Base-by-base conservation (phyloP, 768 basidiomycete species). In the Saitozyma sp. region DNA sequence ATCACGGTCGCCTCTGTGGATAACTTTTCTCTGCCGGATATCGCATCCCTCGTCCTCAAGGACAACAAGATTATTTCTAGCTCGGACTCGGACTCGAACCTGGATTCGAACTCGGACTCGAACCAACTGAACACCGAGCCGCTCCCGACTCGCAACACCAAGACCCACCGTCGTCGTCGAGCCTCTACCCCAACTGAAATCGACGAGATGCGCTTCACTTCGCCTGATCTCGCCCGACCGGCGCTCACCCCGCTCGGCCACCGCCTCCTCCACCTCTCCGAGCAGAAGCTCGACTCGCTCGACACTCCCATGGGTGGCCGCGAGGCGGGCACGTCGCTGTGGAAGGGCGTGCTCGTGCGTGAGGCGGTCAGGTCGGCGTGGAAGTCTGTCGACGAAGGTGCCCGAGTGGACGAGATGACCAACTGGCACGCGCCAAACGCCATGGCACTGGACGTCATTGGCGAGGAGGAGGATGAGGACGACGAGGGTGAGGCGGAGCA, bases 361-460 rank as follows among this genome's bases (percentile, higher is more conserved):
- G 65, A 72, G 54, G 64, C 74, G 6, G 67, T 75, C 42, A 59
- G 58, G 50, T 57, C 64, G n/a, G 74, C 74, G 40, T 75, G 74
- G 74, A 43, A 61, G n/a, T 70, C 70, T 8, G 69, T 75, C 19
- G 67, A 75, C 55, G 54, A 67, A 20, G 66, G 66, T 17, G 20
- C 59, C 6, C 29, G 41, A 9, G 50, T 60, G 9, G 62, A 41
- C 37, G 69, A 70, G 11, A 48, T 75, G 51, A 63, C 50, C 49
- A 69, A 72, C 54, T 75, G 70, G 73, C 43, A 56, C 8, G 40
- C 59, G 37, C 10, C 54, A 9, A 46, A n/a, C 10, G 70, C 74
- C 16, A 72, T 75, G 67, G 74, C 68, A 9, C 58, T 75, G 8
- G 69, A 70, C 50, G 67, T 72, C 45, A 62, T 72, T 45, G 67